Conservation (phyloP, 345 rosid genomes). For the Lepidium didymum region DNA sequence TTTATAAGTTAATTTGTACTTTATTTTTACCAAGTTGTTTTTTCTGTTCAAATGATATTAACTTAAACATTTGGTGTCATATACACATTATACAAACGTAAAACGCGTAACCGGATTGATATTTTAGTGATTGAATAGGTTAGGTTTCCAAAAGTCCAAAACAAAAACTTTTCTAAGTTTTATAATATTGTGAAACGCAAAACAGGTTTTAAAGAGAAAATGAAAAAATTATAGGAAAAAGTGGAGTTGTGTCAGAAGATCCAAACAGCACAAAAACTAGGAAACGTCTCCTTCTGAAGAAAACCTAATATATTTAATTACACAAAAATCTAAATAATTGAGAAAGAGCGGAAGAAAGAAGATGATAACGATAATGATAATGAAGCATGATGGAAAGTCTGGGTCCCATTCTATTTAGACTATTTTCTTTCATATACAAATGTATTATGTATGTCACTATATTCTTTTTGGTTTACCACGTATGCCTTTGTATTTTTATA, state of each 20-base stretch:
- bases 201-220: background rate
- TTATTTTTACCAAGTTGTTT: no score
- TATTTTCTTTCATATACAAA: background rate
- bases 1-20: no score
- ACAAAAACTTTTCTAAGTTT: background rate
- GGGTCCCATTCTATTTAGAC: constrained; percentile 5
- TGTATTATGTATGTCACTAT: background rate
- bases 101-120: background rate
- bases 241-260: constrained; percentile 47
- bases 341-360: constrained; percentile 12
- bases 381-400: constrained; percentile 18
- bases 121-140: background rate
- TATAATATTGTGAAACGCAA: background rate
- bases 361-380: constrained; percentile 36
- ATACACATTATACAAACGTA: background rate
- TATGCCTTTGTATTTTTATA: background rate
- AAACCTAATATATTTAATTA: constrained; percentile 29
- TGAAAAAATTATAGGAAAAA: constrained; percentile 18
- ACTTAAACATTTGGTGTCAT: background rate
- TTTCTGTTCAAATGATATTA: background rate
- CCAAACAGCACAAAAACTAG: constrained; percentile 72
- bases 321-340: constrained; percentile 25
- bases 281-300: constrained; percentile 71
- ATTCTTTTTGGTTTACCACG: background rate
- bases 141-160: background rate